Conservation (phyloP, 2,329 filamentous ascomycete species). For the Colletotrichum abscissum region DNA sequence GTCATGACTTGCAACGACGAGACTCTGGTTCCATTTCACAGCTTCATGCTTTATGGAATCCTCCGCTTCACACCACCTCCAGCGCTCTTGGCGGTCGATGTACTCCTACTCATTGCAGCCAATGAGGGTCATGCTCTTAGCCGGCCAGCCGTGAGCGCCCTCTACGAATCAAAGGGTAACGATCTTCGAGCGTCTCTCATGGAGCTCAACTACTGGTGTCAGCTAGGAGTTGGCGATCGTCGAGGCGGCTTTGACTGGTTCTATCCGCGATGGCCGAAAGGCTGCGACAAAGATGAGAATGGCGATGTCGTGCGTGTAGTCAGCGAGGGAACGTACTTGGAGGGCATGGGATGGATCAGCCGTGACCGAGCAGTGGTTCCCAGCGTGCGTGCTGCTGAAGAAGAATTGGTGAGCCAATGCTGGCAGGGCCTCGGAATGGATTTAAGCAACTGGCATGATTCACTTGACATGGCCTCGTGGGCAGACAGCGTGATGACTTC, state of each 20-base stretch:
- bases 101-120: slow-evolving; percentile 84
- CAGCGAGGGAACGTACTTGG: slow-evolving; percentile 81
- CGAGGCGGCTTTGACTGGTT: slow-evolving; percentile 93
- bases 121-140: slow-evolving; percentile 87
- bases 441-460: slow-evolving; percentile 66
- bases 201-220: slow-evolving; percentile 96
- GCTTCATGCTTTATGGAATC: slow-evolving; percentile 85
- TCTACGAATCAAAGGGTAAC: slow-evolving; percentile 75
- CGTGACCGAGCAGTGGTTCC: slow-evolving; percentile 64
- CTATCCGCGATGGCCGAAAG: slow-evolving; percentile 79
- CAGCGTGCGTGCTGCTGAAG: slow-evolving; percentile 59
- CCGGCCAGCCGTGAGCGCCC: slow-evolving; percentile 71
- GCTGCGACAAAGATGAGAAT: slow-evolving; percentile 74
- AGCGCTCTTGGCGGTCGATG: slow-evolving; percentile 77
- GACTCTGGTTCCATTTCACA: slow-evolving; percentile 78
- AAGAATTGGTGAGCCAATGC: slow-evolving; percentile 72
- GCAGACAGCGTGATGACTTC: slow-evolving; percentile 41
- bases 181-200: slow-evolving; percentile 86
- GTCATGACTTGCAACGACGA: slow-evolving; percentile 97
- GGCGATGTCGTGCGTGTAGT: slow-evolving; percentile 80
- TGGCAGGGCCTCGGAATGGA: slow-evolving; percentile 78
- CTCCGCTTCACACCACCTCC: slow-evolving; percentile 79
- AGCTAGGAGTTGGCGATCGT: slow-evolving; percentile 91
- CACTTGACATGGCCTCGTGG: slow-evolving; percentile 52
- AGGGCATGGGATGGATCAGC: slow-evolving; percentile 82